phyloP scores from a whole-genome alignment of 768 basidiomycete genomes.

The Pilatotrama ljubarskyi region DNA sequence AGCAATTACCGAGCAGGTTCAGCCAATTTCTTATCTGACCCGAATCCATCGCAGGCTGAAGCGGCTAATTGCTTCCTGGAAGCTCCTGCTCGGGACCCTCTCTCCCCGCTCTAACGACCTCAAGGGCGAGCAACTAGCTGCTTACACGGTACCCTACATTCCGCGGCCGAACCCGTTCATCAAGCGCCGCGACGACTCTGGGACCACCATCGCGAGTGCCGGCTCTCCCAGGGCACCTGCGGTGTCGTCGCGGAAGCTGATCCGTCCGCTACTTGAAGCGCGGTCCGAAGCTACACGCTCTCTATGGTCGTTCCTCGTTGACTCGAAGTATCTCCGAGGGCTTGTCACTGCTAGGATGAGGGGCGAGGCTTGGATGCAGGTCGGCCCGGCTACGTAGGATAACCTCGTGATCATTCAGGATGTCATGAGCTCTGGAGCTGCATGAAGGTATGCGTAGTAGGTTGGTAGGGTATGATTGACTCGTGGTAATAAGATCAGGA shows the following conservation, averaged over 20 bases:
- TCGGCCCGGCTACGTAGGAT: conserved; percentile 11
- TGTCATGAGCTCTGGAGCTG: neutral
- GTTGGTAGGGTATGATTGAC: neutral
- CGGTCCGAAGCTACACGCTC: conserved; percentile 18
- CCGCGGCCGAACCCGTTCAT: conserved; percentile 22
- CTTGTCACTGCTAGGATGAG: conserved; percentile 9
- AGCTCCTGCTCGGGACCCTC: conserved; percentile 38
- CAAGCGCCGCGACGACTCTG: conserved; percentile 8
- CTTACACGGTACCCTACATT: conserved; percentile 15
- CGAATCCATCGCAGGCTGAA: conserved; percentile 24
- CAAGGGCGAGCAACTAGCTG: neutral
- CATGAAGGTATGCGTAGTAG: neutral
- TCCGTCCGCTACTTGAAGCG: conserved; percentile 21
- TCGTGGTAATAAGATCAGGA: neutral
- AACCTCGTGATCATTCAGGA: neutral
- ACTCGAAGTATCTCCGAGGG: conserved; percentile 17
- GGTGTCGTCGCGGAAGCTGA: conserved; percentile 11
- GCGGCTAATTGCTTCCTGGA: conserved; percentile 39
- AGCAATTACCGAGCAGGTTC: neutral
- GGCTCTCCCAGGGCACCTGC: neutral
- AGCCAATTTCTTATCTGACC: neutral
- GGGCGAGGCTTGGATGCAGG: conserved; percentile 22
- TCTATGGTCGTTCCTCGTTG: conserved; percentile 19
- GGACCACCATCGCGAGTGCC: neutral
- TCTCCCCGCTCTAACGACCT: conserved; percentile 27